These are phyloP conservation scores for Hypericum androsaemum DNA, from an alignment of 345 rosid species.

Conservation along the genomic window DNA sequence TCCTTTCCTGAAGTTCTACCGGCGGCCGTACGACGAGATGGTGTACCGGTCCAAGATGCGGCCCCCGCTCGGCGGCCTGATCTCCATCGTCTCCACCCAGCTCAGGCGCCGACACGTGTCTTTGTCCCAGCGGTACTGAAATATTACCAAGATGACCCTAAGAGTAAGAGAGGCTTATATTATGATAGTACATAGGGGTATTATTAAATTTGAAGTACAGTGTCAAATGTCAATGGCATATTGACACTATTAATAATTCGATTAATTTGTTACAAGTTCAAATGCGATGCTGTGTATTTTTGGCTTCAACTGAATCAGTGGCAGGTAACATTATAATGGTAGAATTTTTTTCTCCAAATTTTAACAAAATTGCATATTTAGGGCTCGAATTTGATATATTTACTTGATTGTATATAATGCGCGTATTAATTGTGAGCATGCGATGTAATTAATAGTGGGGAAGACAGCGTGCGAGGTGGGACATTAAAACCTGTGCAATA, in stretches of 20 bases:
- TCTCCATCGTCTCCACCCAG: slow-evolving; percentile 70
- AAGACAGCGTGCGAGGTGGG: slow-evolving; percentile 58
- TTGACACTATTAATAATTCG: slow-evolving; percentile 4
- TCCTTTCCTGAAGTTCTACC: slow-evolving; percentile 61
- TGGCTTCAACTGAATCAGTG: too few species aligned
- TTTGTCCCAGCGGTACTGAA: slow-evolving; percentile 74
- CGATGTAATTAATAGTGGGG: slow-evolving; percentile 6
- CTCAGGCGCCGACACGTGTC: slow-evolving; percentile 70
- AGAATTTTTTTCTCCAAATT: too few species aligned
- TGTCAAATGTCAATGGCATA: slow-evolving; percentile 13
- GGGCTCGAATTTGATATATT: too few species aligned
- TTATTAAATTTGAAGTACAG: slow-evolving; percentile 5
- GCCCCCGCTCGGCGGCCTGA: slow-evolving; percentile 84
- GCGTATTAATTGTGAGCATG: not conserved
- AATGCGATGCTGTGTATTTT: too few species aligned
- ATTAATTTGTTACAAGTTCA: not conserved
- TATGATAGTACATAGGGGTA: slow-evolving; percentile 18
- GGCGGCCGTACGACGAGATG: slow-evolving; percentile 90
- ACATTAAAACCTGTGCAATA: slow-evolving; percentile 39
- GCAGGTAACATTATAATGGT: too few species aligned
- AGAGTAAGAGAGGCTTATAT: not conserved
- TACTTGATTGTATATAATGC: too few species aligned
- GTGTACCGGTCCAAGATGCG: slow-evolving; percentile 76
- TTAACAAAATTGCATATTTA: too few species aligned
- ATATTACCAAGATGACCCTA: not conserved